phyloP scores from a whole-genome alignment of 331 rosid genomes.

The Saraca asoca region DNA sequence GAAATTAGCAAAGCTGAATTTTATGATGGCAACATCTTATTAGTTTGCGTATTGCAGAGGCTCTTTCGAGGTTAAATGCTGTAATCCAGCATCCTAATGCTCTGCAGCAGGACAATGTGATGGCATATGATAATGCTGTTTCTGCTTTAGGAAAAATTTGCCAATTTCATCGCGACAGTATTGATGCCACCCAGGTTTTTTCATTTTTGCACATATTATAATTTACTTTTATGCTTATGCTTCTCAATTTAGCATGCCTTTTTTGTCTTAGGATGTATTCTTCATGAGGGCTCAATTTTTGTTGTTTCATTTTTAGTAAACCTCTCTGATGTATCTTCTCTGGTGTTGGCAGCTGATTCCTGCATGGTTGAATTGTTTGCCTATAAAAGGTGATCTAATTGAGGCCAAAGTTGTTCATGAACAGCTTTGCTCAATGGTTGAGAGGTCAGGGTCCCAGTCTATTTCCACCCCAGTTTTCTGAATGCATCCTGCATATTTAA shows the following conservation, averaged over 20 bases:
- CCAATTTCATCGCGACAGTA: constrained; percentile 78
- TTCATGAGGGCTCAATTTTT: not conserved
- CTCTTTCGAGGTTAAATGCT: constrained; percentile 82
- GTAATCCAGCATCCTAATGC: constrained; percentile 92
- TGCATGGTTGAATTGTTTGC: constrained; percentile 95
- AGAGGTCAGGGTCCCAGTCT: constrained; percentile 54
- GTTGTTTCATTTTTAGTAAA: not conserved
- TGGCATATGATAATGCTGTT: constrained; percentile 98
- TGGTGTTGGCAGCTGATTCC: constrained; percentile 74
- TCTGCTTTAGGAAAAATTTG: constrained; percentile 88
- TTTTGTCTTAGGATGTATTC: not conserved
- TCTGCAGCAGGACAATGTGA: constrained; percentile 65
- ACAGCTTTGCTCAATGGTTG: constrained; percentile 92
- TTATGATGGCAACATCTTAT: constrained; percentile 22
- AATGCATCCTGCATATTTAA: not conserved
- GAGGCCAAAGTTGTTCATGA: constrained; percentile 97
- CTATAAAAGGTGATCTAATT: constrained; percentile 87
- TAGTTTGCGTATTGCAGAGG: constrained; percentile 62
- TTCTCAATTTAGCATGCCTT: constrained; percentile 1
- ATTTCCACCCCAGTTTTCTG: not conserved
- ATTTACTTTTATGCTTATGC: constrained; percentile 5
- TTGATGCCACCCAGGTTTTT: constrained; percentile 85
- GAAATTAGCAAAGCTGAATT: constrained; percentile 2
- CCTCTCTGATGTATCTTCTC: constrained; percentile 9
- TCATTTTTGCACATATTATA: not conserved